Evolutionary conservation across 495 filamentous ascomycete species (phyloP).

Genomic region (Talaromyces nanjingensis): DNA sequence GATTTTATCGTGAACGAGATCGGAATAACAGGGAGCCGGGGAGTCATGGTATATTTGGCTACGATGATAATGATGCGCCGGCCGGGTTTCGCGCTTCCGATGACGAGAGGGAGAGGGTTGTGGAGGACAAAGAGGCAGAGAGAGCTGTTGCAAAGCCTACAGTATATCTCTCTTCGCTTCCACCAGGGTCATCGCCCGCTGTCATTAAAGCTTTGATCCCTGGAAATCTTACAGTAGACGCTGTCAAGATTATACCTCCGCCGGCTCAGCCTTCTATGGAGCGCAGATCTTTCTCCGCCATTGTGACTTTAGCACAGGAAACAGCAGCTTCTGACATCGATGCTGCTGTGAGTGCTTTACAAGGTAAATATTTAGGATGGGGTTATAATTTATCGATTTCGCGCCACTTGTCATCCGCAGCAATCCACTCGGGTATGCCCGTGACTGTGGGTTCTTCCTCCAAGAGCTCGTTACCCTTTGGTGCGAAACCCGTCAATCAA

Average conservation of each 20-base stretch:
- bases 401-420: slow-evolving; percentile 78
- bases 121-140: slow-evolving; percentile 51
- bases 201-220: slow-evolving; percentile 70
- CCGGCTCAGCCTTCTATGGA: slow-evolving; percentile 53
- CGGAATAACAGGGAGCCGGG: slow-evolving; percentile 17
- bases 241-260: slow-evolving; percentile 65
- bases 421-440: slow-evolving; percentile 50
- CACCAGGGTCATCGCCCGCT: slow-evolving; percentile 59
- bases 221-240: slow-evolving; percentile 61
- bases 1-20: slow-evolving; percentile 37
- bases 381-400: slow-evolving; percentile 79
- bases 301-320: slow-evolving; percentile 79
- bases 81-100: slow-evolving; percentile 44
- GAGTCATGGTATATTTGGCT: slow-evolving; percentile 43
- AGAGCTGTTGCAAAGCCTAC: slow-evolving; percentile 80
- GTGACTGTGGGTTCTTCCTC: slow-evolving; percentile 43
- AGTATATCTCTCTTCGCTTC: slow-evolving; percentile 60
- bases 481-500: slow-evolving; percentile 63
- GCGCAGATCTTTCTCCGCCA: slow-evolving; percentile 71
- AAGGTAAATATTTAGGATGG: slow-evolving; percentile 81
- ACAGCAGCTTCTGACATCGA: slow-evolving; percentile 84
- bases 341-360: slow-evolving; percentile 63
- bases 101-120: slow-evolving; percentile 43
- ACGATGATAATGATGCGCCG: slow-evolving; percentile 46
- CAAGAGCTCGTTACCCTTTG: slow-evolving; percentile 65